phyloP scores from a whole-genome alignment of 1,284 basidiomycete genomes.

The Heterobasidion irregulare region DNA sequence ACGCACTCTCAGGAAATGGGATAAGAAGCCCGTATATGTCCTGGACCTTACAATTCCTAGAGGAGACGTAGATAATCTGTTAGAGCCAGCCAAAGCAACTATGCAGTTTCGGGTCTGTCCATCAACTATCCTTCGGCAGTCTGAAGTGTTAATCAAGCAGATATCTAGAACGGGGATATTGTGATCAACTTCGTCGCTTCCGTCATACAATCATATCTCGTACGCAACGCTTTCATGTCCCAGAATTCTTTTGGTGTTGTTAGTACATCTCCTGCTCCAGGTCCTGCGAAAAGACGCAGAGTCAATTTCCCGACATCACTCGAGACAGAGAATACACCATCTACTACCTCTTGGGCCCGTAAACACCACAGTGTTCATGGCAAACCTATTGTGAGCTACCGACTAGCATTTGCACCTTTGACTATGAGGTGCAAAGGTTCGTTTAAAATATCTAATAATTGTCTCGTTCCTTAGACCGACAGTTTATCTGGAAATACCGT shows the following conservation, averaged over 20 bases:
- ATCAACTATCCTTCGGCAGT: not conserved
- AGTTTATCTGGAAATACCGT: not conserved
- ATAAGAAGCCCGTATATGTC: conserved; percentile 76
- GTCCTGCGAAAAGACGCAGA: too few relatives aligned
- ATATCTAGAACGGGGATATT: conserved; percentile 39
- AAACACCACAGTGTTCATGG: not conserved
- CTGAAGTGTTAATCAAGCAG: not conserved
- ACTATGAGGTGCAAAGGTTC: not conserved
- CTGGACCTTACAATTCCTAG: conserved; percentile 65
- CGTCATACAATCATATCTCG: conserved; percentile 58
- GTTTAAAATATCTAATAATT: not conserved
- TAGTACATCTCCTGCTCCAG: not conserved
- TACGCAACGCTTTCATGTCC: conserved; percentile 49
- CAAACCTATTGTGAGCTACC: not conserved
- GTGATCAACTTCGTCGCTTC: conserved; percentile 50
- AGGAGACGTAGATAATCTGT: conserved; percentile 61
- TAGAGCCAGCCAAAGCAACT: conserved; percentile 68
- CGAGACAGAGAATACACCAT: too few relatives aligned
- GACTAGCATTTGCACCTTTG: conserved; percentile 1
- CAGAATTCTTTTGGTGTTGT: not conserved
- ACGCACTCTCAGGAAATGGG: conserved; percentile 67
- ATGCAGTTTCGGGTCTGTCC: conserved; percentile 59
- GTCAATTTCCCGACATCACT: too few relatives aligned
- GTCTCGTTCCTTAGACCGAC: not conserved
- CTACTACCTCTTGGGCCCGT: not conserved